A percentile compares a stretch with the other conserved stretches of the same genome.
These are phyloP conservation scores for Fusarium sp. DNA, from an alignment of 2,329 filamentous ascomycete genomes.

Conservation along the genomic window DNA sequence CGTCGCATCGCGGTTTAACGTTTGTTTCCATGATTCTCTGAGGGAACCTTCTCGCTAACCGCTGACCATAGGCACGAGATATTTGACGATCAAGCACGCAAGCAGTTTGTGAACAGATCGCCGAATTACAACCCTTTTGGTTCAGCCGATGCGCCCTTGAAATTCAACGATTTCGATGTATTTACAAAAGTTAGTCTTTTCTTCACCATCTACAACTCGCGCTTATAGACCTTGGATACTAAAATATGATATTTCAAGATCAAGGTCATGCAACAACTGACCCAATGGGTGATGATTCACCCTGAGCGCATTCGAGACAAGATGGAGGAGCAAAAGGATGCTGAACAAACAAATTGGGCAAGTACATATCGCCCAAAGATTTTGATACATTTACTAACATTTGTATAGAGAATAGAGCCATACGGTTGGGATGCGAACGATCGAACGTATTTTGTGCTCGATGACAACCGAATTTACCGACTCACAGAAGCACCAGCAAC, in stretches of 20 bases:
- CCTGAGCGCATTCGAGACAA: constrained; percentile 87
- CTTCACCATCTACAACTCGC: background rate
- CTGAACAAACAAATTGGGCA: constrained; percentile 87
- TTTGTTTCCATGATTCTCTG: constrained; percentile 61
- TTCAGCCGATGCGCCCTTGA: constrained; percentile 75
- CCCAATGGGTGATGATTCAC: constrained; percentile 88
- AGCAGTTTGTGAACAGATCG: constrained; percentile 87
- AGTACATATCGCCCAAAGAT: constrained; percentile 53
- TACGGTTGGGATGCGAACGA: constrained; percentile 91
- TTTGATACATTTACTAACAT: constrained; percentile 30
- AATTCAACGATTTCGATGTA: constrained; percentile 84
- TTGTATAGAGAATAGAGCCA: constrained; percentile 75
- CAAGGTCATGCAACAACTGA: constrained; percentile 86
- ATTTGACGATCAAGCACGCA: constrained; percentile 92
- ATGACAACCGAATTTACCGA: constrained; percentile 94
- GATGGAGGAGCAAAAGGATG: constrained; percentile 85
- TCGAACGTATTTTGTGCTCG: constrained; percentile 87
- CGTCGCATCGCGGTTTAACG: constrained; percentile 92
- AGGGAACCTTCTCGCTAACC: constrained; percentile 14
- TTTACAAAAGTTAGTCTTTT: constrained; percentile 77
- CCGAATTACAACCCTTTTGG: constrained; percentile 88
- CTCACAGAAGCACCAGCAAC: constrained; percentile 77
- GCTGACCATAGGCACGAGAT: constrained; percentile 74
- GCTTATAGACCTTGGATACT: background rate
- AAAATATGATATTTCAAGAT: constrained; percentile 60